These are phyloP conservation scores for Gypsophila paniculata DNA, from an alignment of 179 eudicot genomes.

Conservation along the genomic window DNA sequence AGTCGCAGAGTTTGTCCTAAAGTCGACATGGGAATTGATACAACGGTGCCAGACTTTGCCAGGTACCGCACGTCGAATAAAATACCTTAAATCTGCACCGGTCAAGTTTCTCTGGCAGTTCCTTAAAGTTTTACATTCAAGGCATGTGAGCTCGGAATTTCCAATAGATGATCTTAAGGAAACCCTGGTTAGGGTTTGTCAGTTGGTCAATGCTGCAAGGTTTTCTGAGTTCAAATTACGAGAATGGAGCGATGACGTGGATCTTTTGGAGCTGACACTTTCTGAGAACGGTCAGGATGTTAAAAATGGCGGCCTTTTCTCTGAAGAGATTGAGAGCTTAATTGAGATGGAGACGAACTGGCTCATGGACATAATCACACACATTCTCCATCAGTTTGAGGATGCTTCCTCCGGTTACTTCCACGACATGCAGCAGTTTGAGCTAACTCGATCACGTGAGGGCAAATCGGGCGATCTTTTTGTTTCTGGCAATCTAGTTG, in stretches of 20 bases:
- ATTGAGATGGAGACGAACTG: slow-evolving; percentile 43
- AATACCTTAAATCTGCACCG: slow-evolving; percentile 37
- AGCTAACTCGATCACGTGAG: slow-evolving; percentile 13
- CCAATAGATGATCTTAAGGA: slow-evolving; percentile 26
- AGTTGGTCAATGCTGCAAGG: slow-evolving; percentile 41
- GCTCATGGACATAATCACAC: slow-evolving; percentile 41
- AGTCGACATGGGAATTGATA: slow-evolving; percentile 45
- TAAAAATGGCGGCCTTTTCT: slow-evolving; percentile 27
- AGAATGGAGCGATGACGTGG: slow-evolving; percentile 48
- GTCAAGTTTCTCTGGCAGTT: slow-evolving; percentile 37
- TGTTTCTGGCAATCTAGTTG: slow-evolving; percentile 36
- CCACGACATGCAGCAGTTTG: slow-evolving; percentile 22
- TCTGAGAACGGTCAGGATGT: slow-evolving; percentile 31
- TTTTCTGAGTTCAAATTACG: slow-evolving; percentile 41
- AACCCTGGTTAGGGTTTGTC: slow-evolving; percentile 32
- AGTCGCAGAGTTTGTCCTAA: slow-evolving; percentile 43
- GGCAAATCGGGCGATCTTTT: slow-evolving; percentile 5
- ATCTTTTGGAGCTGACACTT: slow-evolving; percentile 42
- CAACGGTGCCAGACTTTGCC: slow-evolving; percentile 44
- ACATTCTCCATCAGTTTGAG: slow-evolving; percentile 39
- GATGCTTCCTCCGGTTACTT: slow-evolving; percentile 32
- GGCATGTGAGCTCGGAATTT: slow-evolving; percentile 28
- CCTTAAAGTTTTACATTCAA: slow-evolving; percentile 31
- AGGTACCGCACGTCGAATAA: slow-evolving; percentile 26
- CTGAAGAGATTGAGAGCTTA: slow-evolving; percentile 41